Base-by-base conservation (phyloP, 2,329 filamentous ascomycete genomes). In the Cladosporium halotolerans region DNA sequence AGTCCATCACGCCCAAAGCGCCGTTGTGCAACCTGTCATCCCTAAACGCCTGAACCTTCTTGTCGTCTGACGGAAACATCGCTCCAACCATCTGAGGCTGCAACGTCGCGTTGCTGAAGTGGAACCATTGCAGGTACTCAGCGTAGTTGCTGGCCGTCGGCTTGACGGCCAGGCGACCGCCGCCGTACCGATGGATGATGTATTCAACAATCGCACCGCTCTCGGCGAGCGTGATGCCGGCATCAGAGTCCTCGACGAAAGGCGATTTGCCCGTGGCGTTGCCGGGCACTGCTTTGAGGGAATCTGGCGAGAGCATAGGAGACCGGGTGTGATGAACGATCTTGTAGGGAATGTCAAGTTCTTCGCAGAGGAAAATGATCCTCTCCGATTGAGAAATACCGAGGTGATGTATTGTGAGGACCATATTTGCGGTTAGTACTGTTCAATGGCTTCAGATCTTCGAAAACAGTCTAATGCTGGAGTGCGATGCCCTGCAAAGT, bases 81-180 rank as follows among this genome's bases (percentile, higher is more conserved):
- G 62, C 60, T 1, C 66, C 56, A 16, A 65, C 63, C n/a, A 75
- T 52, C 0, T 57, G 61, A 1, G 73, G 66, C 54, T 73, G 71
- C 7, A 76, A 53, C 2, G 66, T 71, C 4, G 65, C 70, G 23
- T 74, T 71, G 14, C 60, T 54, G 48, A 62, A 56, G 46, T 66
- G 61, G 38, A 81, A 79, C 81, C 81, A 87, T 70, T 81, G 85
- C 1, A 87, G 62, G 58, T 82, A 86, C 47, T 82, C 75, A 2
- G 79, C 70, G 57, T 83, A 86, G 42, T 74, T 72, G 13, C 73
- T 66, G 47, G 79, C 68, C 0, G 64, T 59, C 0, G 78, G 76
- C 0, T 60, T 45, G 0, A 82, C 58, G 9, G 74, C 68, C 0
- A 86, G 69, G 10, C 66, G 68, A 5, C 80, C 80, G 5, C 66